Evolutionary conservation across 164 flowering plant genomes (phyloP).

Genomic region (Echeveria elegans): DNA sequence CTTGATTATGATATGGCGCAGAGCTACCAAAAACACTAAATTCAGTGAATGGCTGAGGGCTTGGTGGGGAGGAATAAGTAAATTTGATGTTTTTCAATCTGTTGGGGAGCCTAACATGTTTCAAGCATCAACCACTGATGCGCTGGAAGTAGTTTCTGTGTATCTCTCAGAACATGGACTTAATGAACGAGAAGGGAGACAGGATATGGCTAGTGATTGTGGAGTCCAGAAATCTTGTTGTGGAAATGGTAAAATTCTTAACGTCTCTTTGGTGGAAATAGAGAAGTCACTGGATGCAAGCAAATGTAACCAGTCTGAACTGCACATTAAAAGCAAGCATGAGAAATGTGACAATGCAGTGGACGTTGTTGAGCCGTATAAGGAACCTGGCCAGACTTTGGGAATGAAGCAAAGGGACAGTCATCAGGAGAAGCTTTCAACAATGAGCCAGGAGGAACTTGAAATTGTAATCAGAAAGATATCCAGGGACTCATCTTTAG

Average conservation of each 20-base stretch:
- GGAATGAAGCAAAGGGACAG: constrained; percentile 16
- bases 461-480: constrained; percentile 54
- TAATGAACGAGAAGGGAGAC: constrained; percentile 14
- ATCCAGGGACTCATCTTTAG: constrained; percentile 51
- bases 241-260: constrained; percentile 14
- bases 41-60: constrained; percentile 79
- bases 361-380: constrained; percentile 11
- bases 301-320: constrained; percentile 13
- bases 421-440: constrained; percentile 27
- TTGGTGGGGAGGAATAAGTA: constrained; percentile 65
- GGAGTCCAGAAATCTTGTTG: constrained; percentile 9
- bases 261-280: constrained; percentile 15
- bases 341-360: constrained; percentile 16
- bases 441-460: constrained; percentile 55
- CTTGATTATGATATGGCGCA: constrained; percentile 53
- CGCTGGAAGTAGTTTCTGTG: constrained; percentile 36
- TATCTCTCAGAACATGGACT: constrained; percentile 38
- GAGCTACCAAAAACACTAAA: constrained; percentile 67
- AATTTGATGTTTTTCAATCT: constrained; percentile 15
- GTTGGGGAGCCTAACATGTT: constrained; percentile 18
- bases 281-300: constrained; percentile 14
- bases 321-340: constrained; percentile 17
- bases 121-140: constrained; percentile 30
- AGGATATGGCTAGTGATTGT: constrained; percentile 12
- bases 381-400: constrained; percentile 18